Evolutionary conservation across 768 basidiomycete species (phyloP), one percentile per base, ranked within the genome.

Genomic region (Ephemerocybe angulata): DNA sequence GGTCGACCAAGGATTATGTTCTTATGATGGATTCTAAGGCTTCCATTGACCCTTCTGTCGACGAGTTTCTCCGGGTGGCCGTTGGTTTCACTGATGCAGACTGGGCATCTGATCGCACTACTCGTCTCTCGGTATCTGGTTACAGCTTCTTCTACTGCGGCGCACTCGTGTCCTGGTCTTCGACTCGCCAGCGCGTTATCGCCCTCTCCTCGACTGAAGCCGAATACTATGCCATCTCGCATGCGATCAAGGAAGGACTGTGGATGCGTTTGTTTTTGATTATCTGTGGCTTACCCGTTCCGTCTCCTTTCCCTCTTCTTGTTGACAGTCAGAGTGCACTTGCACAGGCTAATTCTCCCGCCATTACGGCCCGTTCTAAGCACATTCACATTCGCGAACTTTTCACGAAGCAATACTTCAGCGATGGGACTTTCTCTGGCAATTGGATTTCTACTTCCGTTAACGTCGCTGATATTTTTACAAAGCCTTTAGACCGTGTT

Each of bases 401-500:
- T 52, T 72, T 69, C 60, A 69, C 76, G 41, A 66, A 67, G 3
- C 60, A 74, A 37, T 58, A 68, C 24, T 71, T 49, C 2, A 50
- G 56, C 17, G 57, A 60, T 1, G 43, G 56, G 22, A 42, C n/a
- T n/a, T n/a, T n/a, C n/a, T n/a, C n/a, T n/a, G n/a, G n/a, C n/a
- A n/a, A n/a, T n/a, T n/a, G n/a, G n/a, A n/a, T n/a, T n/a, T n/a
- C n/a, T n/a, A n/a, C n/a, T n/a, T n/a, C n/a, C n/a, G n/a, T n/a
- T n/a, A 75, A 71, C 56, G 40, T 63, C 8, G 72, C 76, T 1
- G 76, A 78, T 59, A 61, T 72, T 8, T 67, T 79, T 50, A 78
- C 74, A 0, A 79, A 78, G 58, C 54, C 65, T 0, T 61, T 74
- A 1, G n/a, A 49, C 24, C 48, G 25, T 29, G 19, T 55, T 43